A percentile compares a stretch with the other conserved stretches of the same genome.
phyloP scores from a whole-genome alignment of 345 rosid genomes.

The Excoecaria cochinchinensis region DNA sequence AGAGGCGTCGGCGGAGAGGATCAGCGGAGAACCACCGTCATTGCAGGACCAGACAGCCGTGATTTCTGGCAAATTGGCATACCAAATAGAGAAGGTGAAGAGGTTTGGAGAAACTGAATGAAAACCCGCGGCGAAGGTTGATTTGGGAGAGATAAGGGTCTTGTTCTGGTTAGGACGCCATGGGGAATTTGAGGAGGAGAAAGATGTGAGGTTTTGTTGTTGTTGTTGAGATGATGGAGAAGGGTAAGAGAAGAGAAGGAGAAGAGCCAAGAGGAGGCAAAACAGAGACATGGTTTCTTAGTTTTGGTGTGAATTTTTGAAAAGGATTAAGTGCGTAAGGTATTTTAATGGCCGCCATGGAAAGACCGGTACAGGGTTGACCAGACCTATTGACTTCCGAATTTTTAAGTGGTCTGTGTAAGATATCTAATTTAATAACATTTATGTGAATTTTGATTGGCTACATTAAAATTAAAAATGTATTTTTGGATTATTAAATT shows the following conservation, averaged over 20 bases:
- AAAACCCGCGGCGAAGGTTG: constrained; percentile 62
- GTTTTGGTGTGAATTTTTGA: not conserved
- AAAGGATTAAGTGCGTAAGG: not conserved
- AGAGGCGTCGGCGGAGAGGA: constrained; percentile 10
- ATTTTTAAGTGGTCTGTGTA: no score
- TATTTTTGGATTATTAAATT: no score
- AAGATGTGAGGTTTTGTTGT: constrained; percentile 30
- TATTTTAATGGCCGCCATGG: constrained; percentile 24
- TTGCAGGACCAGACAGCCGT: constrained; percentile 50
- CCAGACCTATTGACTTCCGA: constrained; percentile 4
- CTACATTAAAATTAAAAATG: no score
- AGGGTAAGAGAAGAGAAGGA: constrained; percentile 17
- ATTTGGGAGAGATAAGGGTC: constrained; percentile 43
- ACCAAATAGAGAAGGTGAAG: constrained; percentile 55
- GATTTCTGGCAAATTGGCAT: constrained; percentile 21
- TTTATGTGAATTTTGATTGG: no score
- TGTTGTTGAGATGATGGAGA: constrained; percentile 26
- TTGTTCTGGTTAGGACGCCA: constrained; percentile 44
- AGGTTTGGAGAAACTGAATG: constrained; percentile 16
- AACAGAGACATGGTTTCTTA: constrained; percentile 20
- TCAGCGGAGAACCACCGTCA: not conserved
- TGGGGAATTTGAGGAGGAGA: constrained; percentile 38
- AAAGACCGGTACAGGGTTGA: constrained; percentile 15
- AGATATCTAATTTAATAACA: no score
- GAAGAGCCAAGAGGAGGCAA: constrained; percentile 18